phyloP scores from a whole-genome alignment of 2,329 filamentous ascomycete species.

The Penicillium sp. region DNA sequence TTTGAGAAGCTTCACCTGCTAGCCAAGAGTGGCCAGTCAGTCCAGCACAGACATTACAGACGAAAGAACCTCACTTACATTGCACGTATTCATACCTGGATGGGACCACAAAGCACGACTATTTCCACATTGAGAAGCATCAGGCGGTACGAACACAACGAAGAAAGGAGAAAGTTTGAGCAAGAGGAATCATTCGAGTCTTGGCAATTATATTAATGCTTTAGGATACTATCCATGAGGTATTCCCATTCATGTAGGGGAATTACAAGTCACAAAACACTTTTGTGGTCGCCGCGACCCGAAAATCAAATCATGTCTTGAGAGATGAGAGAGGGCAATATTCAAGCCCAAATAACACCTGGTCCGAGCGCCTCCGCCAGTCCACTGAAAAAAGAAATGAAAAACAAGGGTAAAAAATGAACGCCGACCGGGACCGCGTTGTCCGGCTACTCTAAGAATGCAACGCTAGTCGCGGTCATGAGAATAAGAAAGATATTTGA shows the following conservation, averaged over 20 bases:
- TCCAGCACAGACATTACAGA: not conserved
- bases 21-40: not conserved
- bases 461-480: constrained; percentile 21
- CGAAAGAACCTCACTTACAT: not conserved
- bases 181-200: constrained; percentile 16
- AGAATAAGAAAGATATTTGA: constrained; percentile 1
- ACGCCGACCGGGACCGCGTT: constrained; percentile 12
- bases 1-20: not conserved
- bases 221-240: constrained; percentile 16
- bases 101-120: not conserved
- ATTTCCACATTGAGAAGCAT: not conserved
- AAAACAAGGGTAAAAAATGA: not conserved
- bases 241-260: constrained; percentile 5
- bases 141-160: not conserved
- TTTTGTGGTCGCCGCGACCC: constrained; percentile 26
- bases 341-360: constrained; percentile 6
- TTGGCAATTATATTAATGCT: constrained; percentile 26
- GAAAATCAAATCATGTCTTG: constrained; percentile 7
- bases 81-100: not conserved
- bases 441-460: constrained; percentile 14
- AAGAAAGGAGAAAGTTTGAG: not conserved
- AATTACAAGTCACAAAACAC: constrained; percentile 21
- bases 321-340: constrained; percentile 16
- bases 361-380: constrained; percentile 5
- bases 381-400: not conserved